Base-by-base conservation (phyloP, 768 basidiomycete genomes). In the Naganishia randhawae region DNA sequence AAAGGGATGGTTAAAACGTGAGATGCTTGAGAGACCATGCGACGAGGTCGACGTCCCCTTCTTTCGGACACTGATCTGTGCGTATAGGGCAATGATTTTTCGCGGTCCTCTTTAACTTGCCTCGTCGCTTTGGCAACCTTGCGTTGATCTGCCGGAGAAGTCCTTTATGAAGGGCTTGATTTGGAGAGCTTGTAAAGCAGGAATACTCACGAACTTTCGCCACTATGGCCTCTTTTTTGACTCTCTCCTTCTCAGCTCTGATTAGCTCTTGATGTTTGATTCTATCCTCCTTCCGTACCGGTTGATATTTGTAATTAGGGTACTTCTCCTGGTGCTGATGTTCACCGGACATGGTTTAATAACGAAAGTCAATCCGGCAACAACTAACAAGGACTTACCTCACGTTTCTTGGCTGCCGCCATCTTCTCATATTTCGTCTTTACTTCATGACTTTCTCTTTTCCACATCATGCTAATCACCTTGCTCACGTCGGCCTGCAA, bases 401-500 rank as follows among this genome's bases (percentile, higher is more conserved):
- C 76, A 7, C 65, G 37, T 69, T 81, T 82, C 42, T 69, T 75
- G 29, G 73, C 41, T 39, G 71, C 74, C 11, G 75, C 75, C 57
- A 73, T 68, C 39, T 70, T 39, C 50, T 80, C 80, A 65, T 81
- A 82, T 52, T 70, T 67, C 25, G 70, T 80, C 72, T 83, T 85
- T 67, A 86, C 82, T 0, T 79, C 80, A 0, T 82, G 80, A 0
- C 80, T 52, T 73, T 88, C 88, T 22, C 80, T 78, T 72, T 78
- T 85, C 90, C 90, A 91, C 83, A 87, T 82, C 5, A 75, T 55
- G 11, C 86, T 83, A 66, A 91, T 86, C 22, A 84, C 69, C 71
- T 84, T 85, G 52, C 89, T 90, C 55, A 90, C 84, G 19, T 84
- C 83, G 4, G 85, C 85, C 75, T 90, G 89, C 7, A 85, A 78